Evolutionary conservation across 2,329 filamentous ascomycete species (phyloP).

Genomic region (Colletotrichum orchidophilum): DNA sequence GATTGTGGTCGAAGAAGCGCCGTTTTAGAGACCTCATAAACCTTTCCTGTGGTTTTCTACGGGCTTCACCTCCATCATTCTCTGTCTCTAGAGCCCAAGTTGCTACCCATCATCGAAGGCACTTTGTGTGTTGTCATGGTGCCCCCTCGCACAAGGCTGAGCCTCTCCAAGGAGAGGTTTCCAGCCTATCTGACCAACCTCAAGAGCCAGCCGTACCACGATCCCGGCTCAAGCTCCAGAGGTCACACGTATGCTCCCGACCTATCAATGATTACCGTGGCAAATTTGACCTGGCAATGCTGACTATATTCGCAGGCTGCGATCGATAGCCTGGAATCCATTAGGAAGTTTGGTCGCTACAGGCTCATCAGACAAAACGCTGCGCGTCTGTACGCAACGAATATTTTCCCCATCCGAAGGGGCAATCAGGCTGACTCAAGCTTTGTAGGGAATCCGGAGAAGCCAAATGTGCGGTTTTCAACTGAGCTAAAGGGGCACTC

Average conservation of each 20-base stretch:
- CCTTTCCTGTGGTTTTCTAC: too few relatives aligned
- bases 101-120: conserved; percentile 37
- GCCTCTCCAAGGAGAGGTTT: conserved; percentile 76
- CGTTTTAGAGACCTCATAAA: too few relatives aligned
- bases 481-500: conserved; percentile 78
- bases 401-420: background rate
- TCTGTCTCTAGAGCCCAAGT: conserved; percentile 44
- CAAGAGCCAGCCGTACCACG: conserved; percentile 77
- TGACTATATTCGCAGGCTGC: conserved; percentile 61
- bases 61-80: too few relatives aligned
- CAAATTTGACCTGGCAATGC: conserved; percentile 38
- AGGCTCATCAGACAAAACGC: conserved; percentile 73
- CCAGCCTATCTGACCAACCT: conserved; percentile 71
- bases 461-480: conserved; percentile 76
- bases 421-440: background rate
- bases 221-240: conserved; percentile 63
- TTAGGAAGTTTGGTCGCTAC: conserved; percentile 86
- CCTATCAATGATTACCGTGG: background rate
- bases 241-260: conserved; percentile 63
- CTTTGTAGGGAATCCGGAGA: conserved; percentile 75
- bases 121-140: background rate
- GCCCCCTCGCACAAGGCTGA: conserved; percentile 49
- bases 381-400: conserved; percentile 73
- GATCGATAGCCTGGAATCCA: conserved; percentile 90
- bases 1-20: background rate